Evolutionary conservation across 306 rosid species (phyloP).

Genomic region (Medicago arabica): DNA sequence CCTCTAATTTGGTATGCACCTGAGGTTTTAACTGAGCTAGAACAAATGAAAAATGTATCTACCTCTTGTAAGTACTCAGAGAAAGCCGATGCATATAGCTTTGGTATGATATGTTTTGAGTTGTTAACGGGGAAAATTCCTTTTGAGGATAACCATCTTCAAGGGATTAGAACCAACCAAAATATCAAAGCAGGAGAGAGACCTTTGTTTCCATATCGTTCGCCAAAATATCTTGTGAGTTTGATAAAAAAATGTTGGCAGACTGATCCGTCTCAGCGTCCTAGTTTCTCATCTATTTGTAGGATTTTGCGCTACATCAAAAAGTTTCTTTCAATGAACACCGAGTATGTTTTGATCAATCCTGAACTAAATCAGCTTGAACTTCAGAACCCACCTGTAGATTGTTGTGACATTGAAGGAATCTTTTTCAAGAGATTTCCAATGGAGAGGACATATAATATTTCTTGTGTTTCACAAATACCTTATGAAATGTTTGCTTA

Average conservation of each 20-base stretch:
- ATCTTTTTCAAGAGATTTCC: conserved; percentile 57
- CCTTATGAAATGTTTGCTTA: conserved; percentile 90
- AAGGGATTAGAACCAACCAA: conserved; percentile 68
- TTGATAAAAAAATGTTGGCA: conserved; percentile 91
- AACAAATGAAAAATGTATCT: conserved; percentile 39
- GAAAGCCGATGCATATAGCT: conserved; percentile 91
- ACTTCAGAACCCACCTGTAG: conserved; percentile 58
- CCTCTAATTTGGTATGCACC: conserved; percentile 87
- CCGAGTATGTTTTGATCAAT: conserved; percentile 56
- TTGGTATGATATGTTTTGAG: conserved; percentile 89
- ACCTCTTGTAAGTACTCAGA: conserved; percentile 56
- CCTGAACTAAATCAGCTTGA: conserved; percentile 60
- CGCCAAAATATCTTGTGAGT: conserved; percentile 83
- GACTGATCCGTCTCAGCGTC: conserved; percentile 74
- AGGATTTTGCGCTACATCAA: conserved; percentile 78
- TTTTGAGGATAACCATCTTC: conserved; percentile 77
- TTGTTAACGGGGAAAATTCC: conserved; percentile 91
- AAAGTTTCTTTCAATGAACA: conserved; percentile 69
- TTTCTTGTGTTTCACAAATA: conserved; percentile 57
- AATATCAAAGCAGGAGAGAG: conserved; percentile 87
- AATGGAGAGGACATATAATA: conserved; percentile 37
- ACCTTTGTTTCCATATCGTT: conserved; percentile 83
- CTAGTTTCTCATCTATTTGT: conserved; percentile 82
- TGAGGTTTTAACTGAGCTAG: conserved; percentile 75
- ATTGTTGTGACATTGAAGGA: conserved; percentile 74